Base-by-base conservation (phyloP, 371 early-diverging fungal genomes). In the Circinella umbellata region DNA sequence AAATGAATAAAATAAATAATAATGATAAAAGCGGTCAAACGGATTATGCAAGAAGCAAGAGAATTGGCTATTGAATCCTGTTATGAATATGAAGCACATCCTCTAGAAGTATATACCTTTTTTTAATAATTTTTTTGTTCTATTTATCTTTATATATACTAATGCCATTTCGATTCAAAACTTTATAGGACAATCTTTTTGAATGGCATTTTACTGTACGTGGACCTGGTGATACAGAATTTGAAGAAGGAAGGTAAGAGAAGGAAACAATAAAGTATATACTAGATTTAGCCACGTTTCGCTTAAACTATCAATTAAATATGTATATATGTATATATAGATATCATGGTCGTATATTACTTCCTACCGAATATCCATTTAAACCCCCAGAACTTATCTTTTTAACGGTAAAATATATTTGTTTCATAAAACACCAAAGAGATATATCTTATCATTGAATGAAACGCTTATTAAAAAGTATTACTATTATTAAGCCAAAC, bases 161-260 rank as follows among this genome's bases (percentile, higher is more conserved):
- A 3, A 67, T 39, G n/a, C 48, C 35, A 39, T 39, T 39, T 39
- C 39, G 39, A 10, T 9, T 49, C 7, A n/a, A 15, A 15, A 60
- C 6, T 36, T n/a, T 11, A 27, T 80, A 93, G 86, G 89, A 91
- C 48, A 89, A 94, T 73, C 77, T 94, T 35, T 92, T 95, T 75
- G 94, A 95, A 69, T 94, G 96, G 96, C 98, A 98, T 75, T 98
- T 96, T 74, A 96, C 96, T 2, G 86, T 98, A 13, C 85, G 93
- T 15, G 98, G 98, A 1, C 96, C 97, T 7, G 80, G 85, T 35
- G 92, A 88, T 36, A 94, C 94, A 11, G 94, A 93, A n/a, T 98
- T 94, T 78, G 89, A 86, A 61, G 93, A 91, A 27, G 97, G 97
- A 63, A 83, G 92, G 79, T 93, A 63, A 27, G 13, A 79, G 63